These are phyloP conservation scores for Colletotrichum cordylinicola DNA, from an alignment of 2,329 filamentous ascomycete species.

Conservation along the genomic window DNA sequence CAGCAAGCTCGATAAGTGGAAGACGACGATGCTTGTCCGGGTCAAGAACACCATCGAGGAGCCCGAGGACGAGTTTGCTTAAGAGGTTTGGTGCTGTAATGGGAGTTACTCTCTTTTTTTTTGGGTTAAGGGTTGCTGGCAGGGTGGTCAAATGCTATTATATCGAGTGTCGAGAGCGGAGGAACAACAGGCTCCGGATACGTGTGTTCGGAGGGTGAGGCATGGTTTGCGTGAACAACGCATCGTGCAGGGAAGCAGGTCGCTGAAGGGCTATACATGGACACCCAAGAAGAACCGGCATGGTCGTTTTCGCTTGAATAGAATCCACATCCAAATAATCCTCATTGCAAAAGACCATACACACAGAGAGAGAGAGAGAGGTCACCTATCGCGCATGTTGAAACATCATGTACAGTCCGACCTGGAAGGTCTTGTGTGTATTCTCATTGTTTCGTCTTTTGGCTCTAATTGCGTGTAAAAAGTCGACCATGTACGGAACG, in stretches of 20 bases:
- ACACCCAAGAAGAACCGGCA: not conserved
- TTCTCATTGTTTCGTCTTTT: not conserved
- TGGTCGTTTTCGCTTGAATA: constrained; percentile 1
- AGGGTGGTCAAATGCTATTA: not conserved
- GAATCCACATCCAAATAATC: not conserved
- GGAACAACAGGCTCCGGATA: not conserved
- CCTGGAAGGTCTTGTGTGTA: not conserved
- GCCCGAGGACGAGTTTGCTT: constrained; percentile 49
- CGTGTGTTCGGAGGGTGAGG: not conserved
- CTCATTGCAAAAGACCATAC: too few relatives aligned
- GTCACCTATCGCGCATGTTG: not conserved
- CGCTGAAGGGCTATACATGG: not conserved
- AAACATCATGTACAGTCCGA: not conserved
- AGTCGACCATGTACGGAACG: not conserved
- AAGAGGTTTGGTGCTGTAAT: not conserved
- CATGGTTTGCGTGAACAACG: not conserved
- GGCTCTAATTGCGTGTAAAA: not conserved
- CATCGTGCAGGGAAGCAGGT: not conserved
- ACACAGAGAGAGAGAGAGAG: not conserved
- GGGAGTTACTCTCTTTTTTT: not conserved
- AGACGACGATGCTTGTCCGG: constrained; percentile 82
- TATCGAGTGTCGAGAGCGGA: not conserved
- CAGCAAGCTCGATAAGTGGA: constrained; percentile 96
- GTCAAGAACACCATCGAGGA: constrained; percentile 84
- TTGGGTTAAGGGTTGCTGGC: not conserved